Conservation (phyloP, 129 eudicot genomes). For the Rutidosis leptorrhynchoides region DNA sequence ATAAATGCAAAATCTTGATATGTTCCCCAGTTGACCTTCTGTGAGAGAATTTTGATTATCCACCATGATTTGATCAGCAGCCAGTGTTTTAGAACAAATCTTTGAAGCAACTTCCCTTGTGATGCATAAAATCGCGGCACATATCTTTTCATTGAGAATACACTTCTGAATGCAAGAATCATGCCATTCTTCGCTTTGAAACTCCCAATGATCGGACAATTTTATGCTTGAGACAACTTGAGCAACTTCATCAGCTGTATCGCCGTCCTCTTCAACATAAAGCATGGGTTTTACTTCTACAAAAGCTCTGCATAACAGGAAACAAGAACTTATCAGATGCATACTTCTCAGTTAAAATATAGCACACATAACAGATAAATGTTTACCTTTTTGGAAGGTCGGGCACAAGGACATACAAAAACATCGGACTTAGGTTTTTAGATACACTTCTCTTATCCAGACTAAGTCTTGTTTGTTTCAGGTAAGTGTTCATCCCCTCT, state of each 20-base stretch:
- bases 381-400: slow-evolving; percentile 85
- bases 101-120: slow-evolving; percentile 41
- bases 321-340: too few relatives aligned
- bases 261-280: slow-evolving; percentile 47
- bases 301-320: slow-evolving; percentile 76
- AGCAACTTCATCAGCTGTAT: slow-evolving; percentile 31
- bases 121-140: slow-evolving; percentile 56
- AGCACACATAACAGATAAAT: slow-evolving; percentile 9
- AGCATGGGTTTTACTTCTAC: slow-evolving; percentile 90
- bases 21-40: too few relatives aligned
- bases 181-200: slow-evolving; percentile 65
- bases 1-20: slow-evolving; percentile 69
- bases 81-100: slow-evolving; percentile 43
- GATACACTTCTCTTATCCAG: slow-evolving; percentile 23
- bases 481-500: slow-evolving; percentile 39
- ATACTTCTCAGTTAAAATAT: too few relatives aligned
- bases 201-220: slow-evolving; percentile 38
- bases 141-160: slow-evolving; percentile 46
- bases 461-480: slow-evolving; percentile 44
- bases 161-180: slow-evolving; percentile 61
- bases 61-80: too few relatives aligned
- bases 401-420: slow-evolving; percentile 77
- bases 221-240: too few relatives aligned
- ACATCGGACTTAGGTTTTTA: slow-evolving; percentile 45
- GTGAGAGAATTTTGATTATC: too few relatives aligned